These are phyloP conservation scores for Helotiales sp. DNA, from an alignment of 2,329 filamentous ascomycete genomes.

Conservation along the genomic window DNA sequence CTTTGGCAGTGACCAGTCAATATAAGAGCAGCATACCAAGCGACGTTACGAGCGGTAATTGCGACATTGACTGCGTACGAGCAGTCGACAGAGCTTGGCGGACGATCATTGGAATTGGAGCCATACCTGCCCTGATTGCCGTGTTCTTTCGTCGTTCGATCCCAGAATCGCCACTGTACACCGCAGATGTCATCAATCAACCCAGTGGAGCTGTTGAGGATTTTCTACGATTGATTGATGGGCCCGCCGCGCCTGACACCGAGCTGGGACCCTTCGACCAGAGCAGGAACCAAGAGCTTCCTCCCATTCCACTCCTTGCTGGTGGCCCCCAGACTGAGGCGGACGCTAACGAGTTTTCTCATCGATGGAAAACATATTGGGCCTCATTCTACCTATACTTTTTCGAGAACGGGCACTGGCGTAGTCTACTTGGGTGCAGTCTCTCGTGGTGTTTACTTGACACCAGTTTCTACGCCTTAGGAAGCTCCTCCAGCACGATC, in stretches of 20 bases:
- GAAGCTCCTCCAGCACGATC: not conserved
- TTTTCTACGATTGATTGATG: conserved; percentile 50
- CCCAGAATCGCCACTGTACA: conserved; percentile 83
- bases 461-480: not conserved
- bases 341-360: conserved; percentile 45
- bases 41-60: conserved; percentile 52
- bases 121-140: conserved; percentile 74
- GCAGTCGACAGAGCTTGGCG: conserved; percentile 87
- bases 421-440: conserved; percentile 48
- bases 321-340: not conserved
- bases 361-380: not conserved
- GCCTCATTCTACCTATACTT: not conserved
- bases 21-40: conserved; percentile 62
- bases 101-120: conserved; percentile 76
- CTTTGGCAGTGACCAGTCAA: conserved; percentile 70
- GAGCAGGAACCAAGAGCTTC: not conserved
- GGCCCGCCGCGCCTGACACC: not conserved
- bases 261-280: not conserved
- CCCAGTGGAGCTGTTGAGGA: conserved; percentile 71
- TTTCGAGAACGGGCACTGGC: not conserved
- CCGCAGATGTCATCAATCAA: conserved; percentile 76
- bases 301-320: not conserved
- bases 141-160: conserved; percentile 82
- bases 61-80: conserved; percentile 59
- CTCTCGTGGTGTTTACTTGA: not conserved